These are phyloP conservation scores for Tylopilus felleus DNA, from an alignment of 768 basidiomycete genomes.

Conservation along the genomic window DNA sequence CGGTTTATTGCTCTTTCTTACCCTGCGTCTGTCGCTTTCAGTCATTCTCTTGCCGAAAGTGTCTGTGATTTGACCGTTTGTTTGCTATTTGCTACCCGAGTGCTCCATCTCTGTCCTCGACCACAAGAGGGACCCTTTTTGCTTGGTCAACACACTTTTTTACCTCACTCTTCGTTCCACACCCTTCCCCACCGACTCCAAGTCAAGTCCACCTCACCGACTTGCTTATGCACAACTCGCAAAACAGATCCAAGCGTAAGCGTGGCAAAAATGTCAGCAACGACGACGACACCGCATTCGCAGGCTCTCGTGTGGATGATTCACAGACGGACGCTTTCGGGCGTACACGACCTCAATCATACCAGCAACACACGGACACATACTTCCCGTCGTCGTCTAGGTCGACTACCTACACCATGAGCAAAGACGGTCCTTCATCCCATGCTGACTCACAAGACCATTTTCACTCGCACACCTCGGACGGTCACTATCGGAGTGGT, in stretches of 20 bases:
- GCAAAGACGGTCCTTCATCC: slow-evolving; percentile 51
- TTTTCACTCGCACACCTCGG: slow-evolving; percentile 38
- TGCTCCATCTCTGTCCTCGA: slow-evolving; percentile 20
- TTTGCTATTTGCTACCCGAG: slow-evolving; percentile 28
- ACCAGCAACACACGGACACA: slow-evolving; percentile 42
- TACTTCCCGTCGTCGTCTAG: slow-evolving; percentile 43
- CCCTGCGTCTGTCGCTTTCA: slow-evolving; percentile 17
- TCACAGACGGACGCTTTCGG: slow-evolving; percentile 50
- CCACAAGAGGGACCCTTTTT: slow-evolving; percentile 28
- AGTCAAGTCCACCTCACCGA: slow-evolving; percentile 16
- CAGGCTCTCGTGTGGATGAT: slow-evolving; percentile 49
- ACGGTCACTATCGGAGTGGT: slow-evolving; percentile 49
- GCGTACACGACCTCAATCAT: slow-evolving; percentile 44
- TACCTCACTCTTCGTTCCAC: slow-evolving; percentile 16
- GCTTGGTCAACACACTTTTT: slow-evolving; percentile 28
- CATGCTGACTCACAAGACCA: slow-evolving; percentile 45
- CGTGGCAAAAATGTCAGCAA: slow-evolving; percentile 50
- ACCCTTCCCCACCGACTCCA: slow-evolving; percentile 17
- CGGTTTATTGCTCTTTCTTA: slow-evolving; percentile 18
- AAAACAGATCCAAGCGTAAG: slow-evolving; percentile 47
- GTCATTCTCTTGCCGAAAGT: slow-evolving; percentile 18
- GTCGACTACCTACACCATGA: slow-evolving; percentile 44
- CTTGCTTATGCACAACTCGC: slow-evolving; percentile 37
- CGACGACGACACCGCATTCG: slow-evolving; percentile 41
- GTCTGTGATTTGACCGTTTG: slow-evolving; percentile 33